Evolutionary conservation across 805 yeast genomes (phyloP).

Genomic region (Spathaspora passalidarum): DNA sequence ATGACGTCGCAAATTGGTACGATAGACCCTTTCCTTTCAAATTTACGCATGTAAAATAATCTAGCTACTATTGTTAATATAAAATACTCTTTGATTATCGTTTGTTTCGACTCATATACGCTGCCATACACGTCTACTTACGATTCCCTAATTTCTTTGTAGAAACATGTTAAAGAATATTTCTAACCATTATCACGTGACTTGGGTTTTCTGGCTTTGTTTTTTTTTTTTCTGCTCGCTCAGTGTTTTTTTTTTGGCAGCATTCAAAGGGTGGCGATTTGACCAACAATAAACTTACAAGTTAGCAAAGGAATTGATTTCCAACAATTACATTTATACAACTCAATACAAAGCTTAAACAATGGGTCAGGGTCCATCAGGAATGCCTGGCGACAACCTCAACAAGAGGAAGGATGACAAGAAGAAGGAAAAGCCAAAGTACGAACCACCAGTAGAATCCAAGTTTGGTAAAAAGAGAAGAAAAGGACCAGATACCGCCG

Average conservation of each 20-base stretch:
- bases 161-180: too few relatives aligned
- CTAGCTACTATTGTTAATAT: too few relatives aligned
- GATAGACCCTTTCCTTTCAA: too few relatives aligned
- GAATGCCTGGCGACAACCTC: slow-evolving; percentile 47
- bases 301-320: too few relatives aligned
- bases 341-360: slow-evolving; percentile 1
- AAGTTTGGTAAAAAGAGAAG: slow-evolving; percentile 90
- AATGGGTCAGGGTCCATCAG: slow-evolving; percentile 56
- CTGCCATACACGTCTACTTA: too few relatives aligned
- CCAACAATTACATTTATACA: background rate
- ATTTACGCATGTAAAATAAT: too few relatives aligned
- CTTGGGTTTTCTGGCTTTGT: background rate
- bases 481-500: slow-evolving; percentile 86
- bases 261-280: background rate
- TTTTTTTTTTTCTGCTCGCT: background rate
- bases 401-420: slow-evolving; percentile 54
- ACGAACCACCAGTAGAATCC: slow-evolving; percentile 97
- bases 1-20: too few relatives aligned
- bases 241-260: background rate
- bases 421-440: slow-evolving; percentile 88
- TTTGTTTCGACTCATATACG: too few relatives aligned
- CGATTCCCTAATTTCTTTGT: too few relatives aligned
- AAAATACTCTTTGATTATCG: too few relatives aligned
- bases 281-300: background rate
- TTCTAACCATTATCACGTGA: background rate